Percentiles rank a stretch among this genome's conserved stretches.
Evolutionary conservation across 2,329 filamentous ascomycete species (phyloP).

Genomic region (Cladophialophora yegresii): DNA sequence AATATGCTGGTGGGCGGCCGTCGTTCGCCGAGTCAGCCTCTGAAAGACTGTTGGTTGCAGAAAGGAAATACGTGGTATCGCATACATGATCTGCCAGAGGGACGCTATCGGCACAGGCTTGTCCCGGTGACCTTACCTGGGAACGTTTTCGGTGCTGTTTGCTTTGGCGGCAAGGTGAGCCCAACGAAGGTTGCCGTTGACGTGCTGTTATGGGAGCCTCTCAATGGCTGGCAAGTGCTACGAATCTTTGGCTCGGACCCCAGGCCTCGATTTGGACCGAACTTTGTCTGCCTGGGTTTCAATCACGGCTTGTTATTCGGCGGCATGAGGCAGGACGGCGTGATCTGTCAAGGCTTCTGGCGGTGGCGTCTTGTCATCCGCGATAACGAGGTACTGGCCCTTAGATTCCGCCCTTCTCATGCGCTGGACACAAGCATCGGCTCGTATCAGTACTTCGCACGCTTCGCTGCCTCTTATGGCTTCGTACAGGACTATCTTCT

Average conservation of each 20-base stretch:
- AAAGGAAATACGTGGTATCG: conserved; percentile 64
- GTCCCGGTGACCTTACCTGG: conserved; percentile 47
- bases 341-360: conserved; percentile 65
- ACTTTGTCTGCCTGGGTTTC: conserved; percentile 45
- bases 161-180: conserved; percentile 64
- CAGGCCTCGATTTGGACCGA: conserved; percentile 58
- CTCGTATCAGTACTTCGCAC: conserved; percentile 40
- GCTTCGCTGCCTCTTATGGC: conserved; percentile 57
- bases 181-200: conserved; percentile 52
- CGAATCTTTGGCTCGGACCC: conserved; percentile 43
- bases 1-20: conserved; percentile 74
- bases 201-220: conserved; percentile 58
- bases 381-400: conserved; percentile 41
- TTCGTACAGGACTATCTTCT: conserved; percentile 51
- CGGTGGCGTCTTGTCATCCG: conserved; percentile 60
- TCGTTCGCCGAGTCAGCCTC: conserved; percentile 67
- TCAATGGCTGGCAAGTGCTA: conserved; percentile 55
- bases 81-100: conserved; percentile 63
- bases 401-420: conserved; percentile 32
- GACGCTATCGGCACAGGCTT: conserved; percentile 73
- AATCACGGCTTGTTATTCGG: conserved; percentile 68
- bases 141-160: conserved; percentile 52
- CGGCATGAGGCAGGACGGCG: conserved; percentile 67
- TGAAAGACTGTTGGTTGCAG: conserved; percentile 75
- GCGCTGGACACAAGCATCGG: conserved; percentile 35